Evolutionary conservation across 305 asterid genomes (phyloP), one percentile per base, ranked within the genome.

Genomic region (Solanum hybrid): DNA sequence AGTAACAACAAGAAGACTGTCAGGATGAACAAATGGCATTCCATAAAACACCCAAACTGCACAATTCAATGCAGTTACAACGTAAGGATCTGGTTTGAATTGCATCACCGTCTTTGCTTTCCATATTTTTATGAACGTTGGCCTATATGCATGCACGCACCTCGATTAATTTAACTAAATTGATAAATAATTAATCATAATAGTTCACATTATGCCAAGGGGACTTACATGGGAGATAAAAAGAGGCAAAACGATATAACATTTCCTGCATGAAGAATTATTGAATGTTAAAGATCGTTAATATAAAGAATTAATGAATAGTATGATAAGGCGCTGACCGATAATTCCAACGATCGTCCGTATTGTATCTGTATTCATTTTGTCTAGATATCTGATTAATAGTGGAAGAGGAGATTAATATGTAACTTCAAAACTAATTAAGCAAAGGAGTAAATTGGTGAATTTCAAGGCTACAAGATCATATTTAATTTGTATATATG

Each of bases 1-100:
- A 87, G 98, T 96, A 79, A 94, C 42, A 27, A 97, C 98, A 10
- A 96, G 94, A 31, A 91, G 38, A 91, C 98, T 95, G 85, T 95
- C 94, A 1, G 96, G 95, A 40, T 95, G 96, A 19, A 97, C 95
- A 79, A 95, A 88, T 29, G 99, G 99, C 93, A 96, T 82, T 10
- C 99, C 99, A 88, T 96, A 97, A 34, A 95, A 90, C 37, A 89
- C 90, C 99, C 99, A 97, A 93, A 97, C 78, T 10, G 90, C 91
- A 86, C 99, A 97, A 31, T 97, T 97, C 87, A 95, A 84, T 8
- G 93, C 51, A 11, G 98, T 95, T 7, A 88, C 95, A 2, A 95
- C 27, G 75, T 96, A 97, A 0, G 98, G 98, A 84, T 92, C 92
- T 22, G 97, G 94, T 86, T 91, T 93, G 92, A 92, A 97, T 1